phyloP scores from a whole-genome alignment of 441 rosid genomes.

The Gossypium davidsonii region DNA sequence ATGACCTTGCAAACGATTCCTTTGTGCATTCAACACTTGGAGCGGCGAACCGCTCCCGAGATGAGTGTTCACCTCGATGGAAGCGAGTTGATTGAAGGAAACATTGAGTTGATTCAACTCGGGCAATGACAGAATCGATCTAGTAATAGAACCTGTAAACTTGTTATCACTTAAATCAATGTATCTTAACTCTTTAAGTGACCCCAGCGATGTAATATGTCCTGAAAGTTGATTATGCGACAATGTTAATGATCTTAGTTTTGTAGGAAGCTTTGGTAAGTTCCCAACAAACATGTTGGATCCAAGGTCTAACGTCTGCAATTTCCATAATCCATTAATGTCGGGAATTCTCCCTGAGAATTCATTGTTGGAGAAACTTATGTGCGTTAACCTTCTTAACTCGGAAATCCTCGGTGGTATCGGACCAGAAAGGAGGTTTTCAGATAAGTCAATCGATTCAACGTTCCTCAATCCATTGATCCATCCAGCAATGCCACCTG shows the following conservation, averaged over 20 bases:
- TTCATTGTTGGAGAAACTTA: slow-evolving; percentile 35
- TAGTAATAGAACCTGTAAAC: slow-evolving; percentile 32
- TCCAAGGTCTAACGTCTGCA: slow-evolving; percentile 38
- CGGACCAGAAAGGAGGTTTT: slow-evolving; percentile 38
- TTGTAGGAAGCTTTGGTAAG: slow-evolving; percentile 42
- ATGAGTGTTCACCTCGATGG: slow-evolving; percentile 15
- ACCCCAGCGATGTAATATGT: slow-evolving; percentile 25
- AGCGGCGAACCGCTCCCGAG: slow-evolving; percentile 26
- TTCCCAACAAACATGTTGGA: slow-evolving; percentile 36
- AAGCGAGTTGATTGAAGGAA: slow-evolving; percentile 25
- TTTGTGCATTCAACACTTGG: slow-evolving; percentile 38
- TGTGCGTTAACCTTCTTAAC: slow-evolving; percentile 31
- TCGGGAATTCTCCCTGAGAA: slow-evolving; percentile 46
- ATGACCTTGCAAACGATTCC: slow-evolving; percentile 40
- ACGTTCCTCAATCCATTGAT: slow-evolving; percentile 34
- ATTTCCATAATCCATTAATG: slow-evolving; percentile 49
- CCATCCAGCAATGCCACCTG: slow-evolving; percentile 33
- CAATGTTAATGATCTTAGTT: slow-evolving; percentile 33
- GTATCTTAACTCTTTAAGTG: slow-evolving; percentile 25
- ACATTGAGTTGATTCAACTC: slow-evolving; percentile 16
- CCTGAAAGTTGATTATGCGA: slow-evolving; percentile 42
- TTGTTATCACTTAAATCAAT: slow-evolving; percentile 50
- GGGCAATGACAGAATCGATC: slow-evolving; percentile 23
- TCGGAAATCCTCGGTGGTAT: slow-evolving; percentile 37
- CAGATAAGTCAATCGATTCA: slow-evolving; percentile 37